A percentile compares a stretch with the other conserved stretches of the same genome.
phyloP scores from a whole-genome alignment of 495 filamentous ascomycete genomes.

The Daldinia concentrica region DNA sequence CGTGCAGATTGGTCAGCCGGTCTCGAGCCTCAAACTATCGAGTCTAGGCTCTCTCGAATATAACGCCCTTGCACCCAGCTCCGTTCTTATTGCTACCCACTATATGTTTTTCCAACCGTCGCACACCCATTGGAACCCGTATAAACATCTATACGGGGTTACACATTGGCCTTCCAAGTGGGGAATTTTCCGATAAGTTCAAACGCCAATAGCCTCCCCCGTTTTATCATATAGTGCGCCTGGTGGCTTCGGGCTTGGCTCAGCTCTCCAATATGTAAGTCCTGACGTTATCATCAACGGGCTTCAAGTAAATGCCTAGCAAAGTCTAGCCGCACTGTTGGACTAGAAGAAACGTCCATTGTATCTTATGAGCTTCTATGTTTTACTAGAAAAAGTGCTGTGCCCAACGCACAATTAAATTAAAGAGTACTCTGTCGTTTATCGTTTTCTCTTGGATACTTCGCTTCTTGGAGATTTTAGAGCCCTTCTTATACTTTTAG shows the following conservation, averaged over 20 bases:
- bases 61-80: slow-evolving; percentile 21
- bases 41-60: slow-evolving; percentile 34
- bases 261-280: not conserved
- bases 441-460: too few relatives aligned
- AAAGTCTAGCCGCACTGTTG: not conserved
- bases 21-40: slow-evolving; percentile 21
- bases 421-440: too few relatives aligned
- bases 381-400: too few relatives aligned
- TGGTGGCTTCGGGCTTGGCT: slow-evolving; percentile 27
- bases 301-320: not conserved
- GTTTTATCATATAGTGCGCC: slow-evolving; percentile 19
- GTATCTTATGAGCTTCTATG: too few relatives aligned
- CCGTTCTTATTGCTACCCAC: slow-evolving; percentile 33
- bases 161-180: slow-evolving; percentile 16
- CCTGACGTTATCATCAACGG: not conserved
- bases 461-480: too few relatives aligned
- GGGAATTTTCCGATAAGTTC: not conserved
- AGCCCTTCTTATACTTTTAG: too few relatives aligned
- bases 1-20: slow-evolving; percentile 13
- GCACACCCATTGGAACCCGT: slow-evolving; percentile 27
- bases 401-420: too few relatives aligned
- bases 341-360: not conserved
- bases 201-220: slow-evolving; percentile 9
- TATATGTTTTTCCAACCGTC: slow-evolving; percentile 17
- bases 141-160: slow-evolving; percentile 29